Percentiles rank a stretch among this genome's conserved stretches.
Conservation (phyloP, 148 eudicot species). For the Fagopyrum tataricum region DNA sequence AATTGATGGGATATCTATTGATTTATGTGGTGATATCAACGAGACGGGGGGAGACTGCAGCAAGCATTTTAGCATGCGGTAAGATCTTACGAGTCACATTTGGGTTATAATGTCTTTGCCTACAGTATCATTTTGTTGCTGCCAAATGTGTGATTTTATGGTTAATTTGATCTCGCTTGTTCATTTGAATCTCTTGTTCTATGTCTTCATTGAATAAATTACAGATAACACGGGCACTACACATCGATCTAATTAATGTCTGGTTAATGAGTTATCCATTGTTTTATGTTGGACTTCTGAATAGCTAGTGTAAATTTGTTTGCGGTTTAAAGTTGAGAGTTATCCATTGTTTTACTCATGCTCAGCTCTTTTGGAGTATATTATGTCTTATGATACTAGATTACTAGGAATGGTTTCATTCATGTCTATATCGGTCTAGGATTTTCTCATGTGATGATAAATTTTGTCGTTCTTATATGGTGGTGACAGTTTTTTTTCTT, state of each 20-base stretch:
- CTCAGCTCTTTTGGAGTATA: not conserved
- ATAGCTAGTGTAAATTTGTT: not conserved
- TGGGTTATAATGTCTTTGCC: not conserved
- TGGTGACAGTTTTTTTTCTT: not conserved
- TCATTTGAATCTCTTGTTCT: not conserved
- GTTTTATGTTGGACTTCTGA: not conserved
- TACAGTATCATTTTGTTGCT: not conserved
- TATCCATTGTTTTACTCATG: not conserved
- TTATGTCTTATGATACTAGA: not conserved
- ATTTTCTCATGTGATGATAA: slow-evolving; percentile 7
- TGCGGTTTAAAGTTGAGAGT: not conserved
- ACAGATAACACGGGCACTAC: not conserved
- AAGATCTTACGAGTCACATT: not conserved
- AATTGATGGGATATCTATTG: slow-evolving; percentile 12
- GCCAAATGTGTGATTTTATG: not conserved
- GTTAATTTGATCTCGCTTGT: not conserved
- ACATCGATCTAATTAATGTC: not conserved
- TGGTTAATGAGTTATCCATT: not conserved
- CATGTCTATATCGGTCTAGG: not conserved
- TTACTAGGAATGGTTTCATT: not conserved
- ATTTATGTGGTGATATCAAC: slow-evolving; percentile 7
- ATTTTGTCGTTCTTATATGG: not conserved
- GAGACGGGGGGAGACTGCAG: slow-evolving; percentile 11
- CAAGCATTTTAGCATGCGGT: slow-evolving; percentile 19
- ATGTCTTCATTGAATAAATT: not conserved